Base-by-base conservation (phyloP, 1,284 basidiomycete genomes). In the Cutaneotrichosporon sp. region DNA sequence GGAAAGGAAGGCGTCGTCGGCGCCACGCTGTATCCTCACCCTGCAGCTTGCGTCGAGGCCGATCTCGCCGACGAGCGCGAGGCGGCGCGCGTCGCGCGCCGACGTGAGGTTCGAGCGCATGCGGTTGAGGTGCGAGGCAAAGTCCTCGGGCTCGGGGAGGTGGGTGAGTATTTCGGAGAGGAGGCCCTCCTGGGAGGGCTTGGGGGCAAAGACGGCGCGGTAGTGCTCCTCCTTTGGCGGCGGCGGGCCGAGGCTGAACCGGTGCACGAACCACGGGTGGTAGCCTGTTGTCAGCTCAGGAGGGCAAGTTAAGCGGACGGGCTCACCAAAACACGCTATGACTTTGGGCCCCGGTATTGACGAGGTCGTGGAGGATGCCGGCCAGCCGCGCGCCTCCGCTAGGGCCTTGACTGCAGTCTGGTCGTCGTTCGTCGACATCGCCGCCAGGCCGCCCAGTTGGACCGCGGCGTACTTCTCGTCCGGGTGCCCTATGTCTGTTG, bases 231-330 rank as follows among this genome's bases (percentile, higher is more conserved):
- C 64, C 63, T 81, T 81, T 0, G 72, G 70, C 0, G 66, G 55
- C 0, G 60, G 20, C 0, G 66, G 58, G 0, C 61, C 62, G 56
- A 79, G 71, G 20, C 77, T 74, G 59, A 81, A 76, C 1, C 76
- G 72, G 63, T 81, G 82, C n/a, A 70, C 72, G 68, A 79, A 82
- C 81, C 81, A 82, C 9, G 81, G 81, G 63, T 82, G 82, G 54
- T 82, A 75, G 51, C 82, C 81, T 80, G 58, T 22, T 27, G 54
- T 47, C 31, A 31, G 34, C 42, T 25, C n/a, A n/a, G n/a, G n/a
- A n/a, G n/a, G 29, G 29, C 4, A 5, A 4, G 29, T 29, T 29
- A 5, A 29, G 5, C 29, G 9, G 4, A 29, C 29, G 29, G 42
- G 69, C 77, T 59, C 49, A 79, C 80, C 81, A 61, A 79, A 82